Conservation (phyloP, 2,329 filamentous ascomycete species). For the Pseudogymnoascus sp. region DNA sequence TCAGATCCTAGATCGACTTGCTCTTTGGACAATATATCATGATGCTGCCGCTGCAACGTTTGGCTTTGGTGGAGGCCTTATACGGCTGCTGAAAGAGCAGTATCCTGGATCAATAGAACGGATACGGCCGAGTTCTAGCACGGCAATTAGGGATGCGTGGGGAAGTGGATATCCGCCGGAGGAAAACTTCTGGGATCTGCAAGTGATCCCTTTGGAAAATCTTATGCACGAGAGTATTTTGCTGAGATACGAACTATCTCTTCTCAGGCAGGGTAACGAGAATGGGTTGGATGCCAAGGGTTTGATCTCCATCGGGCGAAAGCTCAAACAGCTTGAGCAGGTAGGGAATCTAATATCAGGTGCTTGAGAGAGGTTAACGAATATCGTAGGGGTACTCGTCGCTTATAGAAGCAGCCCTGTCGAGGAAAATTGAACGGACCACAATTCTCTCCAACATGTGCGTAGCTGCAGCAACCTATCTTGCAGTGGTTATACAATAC, state of each 20-base stretch:
- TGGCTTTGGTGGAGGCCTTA: slow-evolving; percentile 12
- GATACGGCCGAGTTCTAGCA: slow-evolving; percentile 10
- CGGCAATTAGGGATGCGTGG: slow-evolving; percentile 9
- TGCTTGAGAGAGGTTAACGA: background rate
- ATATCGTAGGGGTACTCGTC: background rate
- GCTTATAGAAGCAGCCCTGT: background rate
- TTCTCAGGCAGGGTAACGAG: background rate
- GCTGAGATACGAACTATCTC: slow-evolving; percentile 12
- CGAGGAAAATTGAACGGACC: background rate
- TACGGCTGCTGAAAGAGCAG: slow-evolving; percentile 11
- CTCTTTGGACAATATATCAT: slow-evolving; percentile 11
- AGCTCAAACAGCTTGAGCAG: slow-evolving; percentile 12
- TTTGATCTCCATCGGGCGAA: slow-evolving; percentile 5
- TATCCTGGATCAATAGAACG: slow-evolving; percentile 10
- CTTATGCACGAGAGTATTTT: slow-evolving; percentile 10
- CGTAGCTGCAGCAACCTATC: background rate
- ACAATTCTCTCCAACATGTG: background rate
- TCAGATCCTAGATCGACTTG: background rate
- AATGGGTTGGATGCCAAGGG: background rate
- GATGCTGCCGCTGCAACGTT: slow-evolving; percentile 14
- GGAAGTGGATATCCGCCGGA: slow-evolving; percentile 12
- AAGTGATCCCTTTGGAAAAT: slow-evolving; percentile 12
- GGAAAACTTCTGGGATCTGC: slow-evolving; percentile 12
- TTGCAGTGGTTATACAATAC: background rate
- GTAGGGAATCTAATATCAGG: slow-evolving; percentile 5